Evolutionary conservation across 2,329 filamentous ascomycete species (phyloP), one percentile per base, ranked within the genome.

Genomic region (Phaeosphaeriaceae sp.): DNA sequence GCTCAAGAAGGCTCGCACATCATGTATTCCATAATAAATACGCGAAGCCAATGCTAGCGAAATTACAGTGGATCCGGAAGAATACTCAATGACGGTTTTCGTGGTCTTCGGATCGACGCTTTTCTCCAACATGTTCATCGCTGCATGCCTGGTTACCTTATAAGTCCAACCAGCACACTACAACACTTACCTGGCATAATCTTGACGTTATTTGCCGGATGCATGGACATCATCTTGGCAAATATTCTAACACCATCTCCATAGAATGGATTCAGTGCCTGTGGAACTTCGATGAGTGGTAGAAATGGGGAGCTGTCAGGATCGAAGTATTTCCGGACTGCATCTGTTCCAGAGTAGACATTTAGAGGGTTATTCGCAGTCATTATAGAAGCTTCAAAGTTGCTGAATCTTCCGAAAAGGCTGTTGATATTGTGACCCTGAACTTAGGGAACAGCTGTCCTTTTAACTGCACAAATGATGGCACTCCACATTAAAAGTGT

Each of bases 161-260:
- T 17, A 6, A 28, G 1, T 29, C 18, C 6, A 21, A 17, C 18
- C 23, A 12, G 23, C 13, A 40, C 18, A 8, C 17, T 4, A 40
- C 4, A 16, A 2, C 18, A 21, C 16, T 16, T 36, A 80, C 80
- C 81, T 58, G 84, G 84, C 69, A 87, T 78, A 2, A 81, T 78
- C 63, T 87, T 87, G 56, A 87, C 84, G 39, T 87, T 87, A 52
- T 87, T 83, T 3, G 83, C 82, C 1, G 85, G 84, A 58, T 84
- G 82, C 75, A 82, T 81, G 2, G 82, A 83, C 79, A 87, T 81
- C 82, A 87, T 83, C 71, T 87, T 87, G 30, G 84, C 84, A 54
- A 85, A 86, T 43, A 87, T 84, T 9, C 82, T 78, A 4, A 87
- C 80, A 3, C 82, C 81, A 79, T 86, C 78, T 20, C 77, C 54